Evolutionary conservation across 2,329 filamentous ascomycete species (phyloP), one percentile per base, ranked within the genome.

Genomic region (Magnaporthiopsis incrustans): DNA sequence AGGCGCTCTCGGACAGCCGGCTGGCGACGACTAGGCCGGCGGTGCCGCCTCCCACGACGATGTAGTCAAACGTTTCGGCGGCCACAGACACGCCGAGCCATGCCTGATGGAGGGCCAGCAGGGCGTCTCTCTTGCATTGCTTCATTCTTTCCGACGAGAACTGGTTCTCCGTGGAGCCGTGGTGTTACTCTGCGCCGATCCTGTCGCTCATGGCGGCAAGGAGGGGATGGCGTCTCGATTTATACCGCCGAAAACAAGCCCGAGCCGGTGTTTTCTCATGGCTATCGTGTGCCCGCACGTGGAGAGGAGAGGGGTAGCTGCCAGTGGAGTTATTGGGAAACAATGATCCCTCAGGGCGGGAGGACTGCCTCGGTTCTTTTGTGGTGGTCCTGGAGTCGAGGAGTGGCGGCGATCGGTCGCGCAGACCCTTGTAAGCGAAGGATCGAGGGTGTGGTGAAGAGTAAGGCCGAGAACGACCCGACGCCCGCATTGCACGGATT

Each of bases 11-110:
- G 2, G 74, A 72, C 27, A 81, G 69, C 0, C 76, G 70, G 38
- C 73, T 72, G 50, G 76, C 75, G 14, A 80, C 66, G 1, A 75
- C 72, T 14, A 80, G 73, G 35, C 78, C 78, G 57, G 74, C 75
- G 10, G 77, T 78, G 4, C 78, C 78, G 25, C 77, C 78, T 18
- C 78, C 78, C 27, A 78, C 71, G 57, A 81, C 71, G 25, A 79
- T 67, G 65, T 72, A 74, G 65, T 73, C 71, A 60, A 71, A 72
- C 3, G 32, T n/a, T 56, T 63, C 57, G n/a, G 62, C 62, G 15
- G 33, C 11, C 27, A 27, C 35, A 26, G 11, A 14, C 26, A 22
- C 44, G 27, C 26, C 27, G 25, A 57, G 18, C 60, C 44, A 53
- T 53, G 44, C 18, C 2, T 22, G 44, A 18, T 11, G n/a, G 44